These are phyloP conservation scores for Colletotrichum eleusines DNA, from an alignment of 2,329 filamentous ascomycete genomes.

Conservation along the genomic window DNA sequence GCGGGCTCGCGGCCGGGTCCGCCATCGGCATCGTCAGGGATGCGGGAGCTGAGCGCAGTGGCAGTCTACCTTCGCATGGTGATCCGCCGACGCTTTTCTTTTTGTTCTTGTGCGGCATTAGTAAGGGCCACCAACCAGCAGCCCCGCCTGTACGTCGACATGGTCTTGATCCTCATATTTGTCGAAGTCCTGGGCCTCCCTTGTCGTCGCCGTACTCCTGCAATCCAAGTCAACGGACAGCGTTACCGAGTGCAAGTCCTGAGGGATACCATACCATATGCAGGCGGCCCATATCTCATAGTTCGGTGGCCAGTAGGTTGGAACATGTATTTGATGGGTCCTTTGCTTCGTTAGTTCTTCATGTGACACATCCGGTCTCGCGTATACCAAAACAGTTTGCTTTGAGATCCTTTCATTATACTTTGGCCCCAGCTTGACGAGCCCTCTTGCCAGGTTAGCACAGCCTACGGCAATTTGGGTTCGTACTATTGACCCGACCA, in stretches of 20 bases:
- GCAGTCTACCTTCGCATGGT: constrained; percentile 32
- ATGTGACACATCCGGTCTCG: background rate
- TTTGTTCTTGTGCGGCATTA: constrained; percentile 34
- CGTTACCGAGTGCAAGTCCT: constrained; percentile 11
- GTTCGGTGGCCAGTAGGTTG: background rate
- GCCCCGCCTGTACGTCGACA: constrained; percentile 59
- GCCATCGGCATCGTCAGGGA: constrained; percentile 62
- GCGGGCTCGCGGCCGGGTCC: constrained; percentile 60
- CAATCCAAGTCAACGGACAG: constrained; percentile 50
- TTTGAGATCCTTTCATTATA: background rate
- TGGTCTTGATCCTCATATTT: constrained; percentile 63
- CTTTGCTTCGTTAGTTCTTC: background rate
- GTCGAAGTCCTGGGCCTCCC: constrained; percentile 58
- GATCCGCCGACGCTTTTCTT: background rate
- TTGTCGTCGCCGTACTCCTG: constrained; percentile 63
- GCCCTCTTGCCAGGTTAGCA: background rate
- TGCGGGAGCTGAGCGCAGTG: constrained; percentile 52
- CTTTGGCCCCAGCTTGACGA: background rate
- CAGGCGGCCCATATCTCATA: background rate
- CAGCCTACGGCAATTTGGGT: background rate
- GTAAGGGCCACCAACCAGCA: constrained; percentile 62
- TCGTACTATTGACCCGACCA: background rate
- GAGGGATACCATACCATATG: background rate
- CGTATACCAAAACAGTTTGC: background rate
- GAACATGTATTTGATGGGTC: background rate